Conservation (phyloP, 495 filamentous ascomycete species). For the Aspergillus ellipticus region DNA sequence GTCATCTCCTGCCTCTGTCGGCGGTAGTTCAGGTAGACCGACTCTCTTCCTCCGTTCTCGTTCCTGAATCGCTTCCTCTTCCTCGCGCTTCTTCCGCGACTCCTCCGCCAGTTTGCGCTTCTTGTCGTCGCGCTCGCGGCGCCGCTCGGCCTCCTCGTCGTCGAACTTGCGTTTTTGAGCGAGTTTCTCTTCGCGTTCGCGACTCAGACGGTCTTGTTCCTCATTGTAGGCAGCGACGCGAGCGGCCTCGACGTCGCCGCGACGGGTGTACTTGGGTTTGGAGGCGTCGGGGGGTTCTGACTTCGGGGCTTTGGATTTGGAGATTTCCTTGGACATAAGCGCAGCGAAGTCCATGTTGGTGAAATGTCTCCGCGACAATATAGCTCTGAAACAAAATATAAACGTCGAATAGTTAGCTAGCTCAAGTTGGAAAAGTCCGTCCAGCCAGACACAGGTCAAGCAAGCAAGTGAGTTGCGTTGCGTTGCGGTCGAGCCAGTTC, state of each 20-base stretch:
- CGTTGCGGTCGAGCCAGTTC: neutral
- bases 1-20: conserved; percentile 27
- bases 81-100: conserved; percentile 61
- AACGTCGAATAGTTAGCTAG: neutral
- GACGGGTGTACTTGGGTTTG: conserved; percentile 71
- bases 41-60: conserved; percentile 50
- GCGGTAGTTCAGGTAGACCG: conserved; percentile 70
- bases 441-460: too few species aligned
- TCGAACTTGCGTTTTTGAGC: conserved; percentile 84
- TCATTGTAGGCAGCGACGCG: conserved; percentile 76
- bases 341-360: conserved; percentile 87
- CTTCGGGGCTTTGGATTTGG: conserved; percentile 60
- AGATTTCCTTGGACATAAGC: conserved; percentile 85
- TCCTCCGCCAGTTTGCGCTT: conserved; percentile 77
- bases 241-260: conserved; percentile 79
- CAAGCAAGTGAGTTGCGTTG: too few species aligned
- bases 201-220: conserved; percentile 67
- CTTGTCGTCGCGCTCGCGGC: conserved; percentile 71
- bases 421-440: too few species aligned
- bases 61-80: conserved; percentile 59
- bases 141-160: conserved; percentile 72
- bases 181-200: conserved; percentile 61
- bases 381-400: neutral
- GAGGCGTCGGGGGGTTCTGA: conserved; percentile 22
- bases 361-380: neutral